Evolutionary conservation across 78 protist genomes (phyloP).

Genomic region (Polysphondylium violaceum): DNA sequence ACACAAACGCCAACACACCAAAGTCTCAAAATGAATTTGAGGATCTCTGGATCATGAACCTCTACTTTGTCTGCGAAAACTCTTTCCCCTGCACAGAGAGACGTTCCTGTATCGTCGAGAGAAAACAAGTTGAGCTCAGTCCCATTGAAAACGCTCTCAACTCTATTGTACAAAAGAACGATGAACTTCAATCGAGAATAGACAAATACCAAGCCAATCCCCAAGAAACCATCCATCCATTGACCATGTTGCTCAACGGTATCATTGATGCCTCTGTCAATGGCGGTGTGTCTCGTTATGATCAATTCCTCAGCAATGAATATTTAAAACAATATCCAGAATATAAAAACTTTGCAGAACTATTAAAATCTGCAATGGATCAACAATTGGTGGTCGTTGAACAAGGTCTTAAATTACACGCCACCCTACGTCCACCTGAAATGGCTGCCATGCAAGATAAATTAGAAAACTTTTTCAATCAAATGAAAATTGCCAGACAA

Average conservation of each 20-base stretch:
- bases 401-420: slow-evolving; percentile 66
- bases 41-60: slow-evolving; percentile 84
- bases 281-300: slow-evolving; percentile 84
- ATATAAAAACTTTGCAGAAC: slow-evolving; percentile 43
- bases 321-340: slow-evolving; percentile 56
- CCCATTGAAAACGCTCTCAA: slow-evolving; percentile 86
- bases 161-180: slow-evolving; percentile 82
- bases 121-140: slow-evolving; percentile 47
- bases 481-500: slow-evolving; percentile 34
- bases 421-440: slow-evolving; percentile 45
- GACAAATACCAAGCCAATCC: slow-evolving; percentile 42
- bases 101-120: slow-evolving; percentile 62
- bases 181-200: slow-evolving; percentile 69
- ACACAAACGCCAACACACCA: background rate
- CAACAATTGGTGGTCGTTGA: slow-evolving; percentile 48
- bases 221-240: slow-evolving; percentile 64
- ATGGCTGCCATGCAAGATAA: slow-evolving; percentile 79
- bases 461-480: slow-evolving; percentile 42
- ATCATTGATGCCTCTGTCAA: slow-evolving; percentile 90
- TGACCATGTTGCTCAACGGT: slow-evolving; percentile 87
- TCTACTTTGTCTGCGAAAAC: slow-evolving; percentile 46
- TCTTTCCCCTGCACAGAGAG: slow-evolving; percentile 80
- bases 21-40: slow-evolving; percentile 82
- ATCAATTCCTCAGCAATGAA: slow-evolving; percentile 35
- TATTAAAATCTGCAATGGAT: slow-evolving; percentile 40